phyloP scores from a whole-genome alignment of 139 green algal genomes.

The Desmodesmus armatus region DNA sequence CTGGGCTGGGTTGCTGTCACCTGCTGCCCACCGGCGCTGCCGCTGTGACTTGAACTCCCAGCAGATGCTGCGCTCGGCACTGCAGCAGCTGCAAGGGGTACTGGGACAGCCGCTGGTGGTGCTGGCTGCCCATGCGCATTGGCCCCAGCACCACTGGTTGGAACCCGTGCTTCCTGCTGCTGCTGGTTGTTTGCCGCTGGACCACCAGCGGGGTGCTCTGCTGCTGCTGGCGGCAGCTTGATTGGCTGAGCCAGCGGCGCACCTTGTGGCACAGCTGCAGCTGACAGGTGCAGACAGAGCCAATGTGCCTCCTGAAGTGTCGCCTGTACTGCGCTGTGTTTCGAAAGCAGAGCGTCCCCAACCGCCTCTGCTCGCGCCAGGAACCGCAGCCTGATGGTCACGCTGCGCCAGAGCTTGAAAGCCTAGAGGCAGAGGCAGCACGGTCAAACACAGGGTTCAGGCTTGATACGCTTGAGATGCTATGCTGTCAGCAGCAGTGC shows the following conservation, averaged over 20 bases:
- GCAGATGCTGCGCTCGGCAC: neutral
- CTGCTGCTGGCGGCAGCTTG: neutral
- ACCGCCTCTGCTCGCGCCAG: neutral
- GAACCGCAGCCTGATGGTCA: neutral
- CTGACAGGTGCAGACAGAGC: neutral
- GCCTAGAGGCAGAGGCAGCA: conserved; percentile 6
- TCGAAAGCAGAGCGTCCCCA: neutral
- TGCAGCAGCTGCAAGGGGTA: neutral
- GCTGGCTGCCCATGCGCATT: neutral
- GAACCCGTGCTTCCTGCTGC: neutral
- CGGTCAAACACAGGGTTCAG: neutral
- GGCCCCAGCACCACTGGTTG: too few relatives aligned
- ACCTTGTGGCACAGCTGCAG: neutral
- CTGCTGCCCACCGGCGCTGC: too few relatives aligned
- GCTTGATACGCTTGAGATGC: too few relatives aligned
- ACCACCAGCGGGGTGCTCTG: neutral
- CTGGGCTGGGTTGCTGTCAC: too few relatives aligned
- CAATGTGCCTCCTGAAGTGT: neutral
- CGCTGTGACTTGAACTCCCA: neutral
- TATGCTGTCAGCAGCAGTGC: too few relatives aligned
- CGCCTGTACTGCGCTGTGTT: neutral
- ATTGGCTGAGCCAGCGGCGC: neutral
- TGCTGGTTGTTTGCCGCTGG: neutral
- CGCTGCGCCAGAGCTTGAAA: neutral
- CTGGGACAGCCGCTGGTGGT: neutral